A percentile compares a stretch with the other conserved stretches of the same genome.
phyloP scores from a whole-genome alignment of 2,329 filamentous ascomycete species.

The Basipetospora chlamydospora region DNA sequence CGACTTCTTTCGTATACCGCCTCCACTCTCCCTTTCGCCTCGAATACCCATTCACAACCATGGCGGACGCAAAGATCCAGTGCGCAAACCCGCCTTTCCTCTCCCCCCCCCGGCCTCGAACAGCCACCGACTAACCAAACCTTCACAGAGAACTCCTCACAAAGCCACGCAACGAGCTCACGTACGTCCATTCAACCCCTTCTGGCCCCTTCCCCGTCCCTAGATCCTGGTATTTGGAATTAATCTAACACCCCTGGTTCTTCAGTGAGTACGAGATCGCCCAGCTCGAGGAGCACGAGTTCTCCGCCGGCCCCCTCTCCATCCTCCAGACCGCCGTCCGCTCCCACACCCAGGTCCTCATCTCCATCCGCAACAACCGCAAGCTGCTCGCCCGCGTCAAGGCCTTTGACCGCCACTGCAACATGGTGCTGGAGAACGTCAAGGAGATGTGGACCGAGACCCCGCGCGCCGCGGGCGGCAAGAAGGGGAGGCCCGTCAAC shows the following conservation, averaged over 20 bases:
- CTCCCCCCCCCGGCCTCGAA: not conserved
- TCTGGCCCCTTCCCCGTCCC: conserved; percentile 9
- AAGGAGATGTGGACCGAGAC: conserved; percentile 98
- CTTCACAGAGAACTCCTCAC: conserved; percentile 62
- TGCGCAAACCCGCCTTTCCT: conserved; percentile 22
- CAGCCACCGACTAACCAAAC: conserved; percentile 14
- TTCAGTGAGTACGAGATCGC: conserved; percentile 79
- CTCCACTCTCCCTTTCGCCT: not conserved
- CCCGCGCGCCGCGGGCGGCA: conserved; percentile 65
- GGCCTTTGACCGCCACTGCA: conserved; percentile 96
- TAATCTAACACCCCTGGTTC: not conserved
- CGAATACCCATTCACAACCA: conserved; percentile 14
- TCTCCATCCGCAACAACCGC: conserved; percentile 95
- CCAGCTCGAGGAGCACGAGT: conserved; percentile 47
- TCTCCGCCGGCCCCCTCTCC: conserved; percentile 47
- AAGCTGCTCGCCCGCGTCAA: conserved; percentile 96
- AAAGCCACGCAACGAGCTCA: conserved; percentile 82
- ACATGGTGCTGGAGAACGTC: conserved; percentile 95
- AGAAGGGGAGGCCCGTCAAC: conserved; percentile 82
- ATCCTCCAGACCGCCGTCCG: conserved; percentile 95
- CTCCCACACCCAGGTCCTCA: conserved; percentile 87
- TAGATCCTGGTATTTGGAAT: conserved; percentile 8
- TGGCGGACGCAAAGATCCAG: conserved; percentile 62
- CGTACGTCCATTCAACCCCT: conserved; percentile 43
- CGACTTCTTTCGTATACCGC: not conserved